phyloP scores from a whole-genome alignment of 192 early-diverging fungal species.

The Gamsiella multidivaricata region DNA sequence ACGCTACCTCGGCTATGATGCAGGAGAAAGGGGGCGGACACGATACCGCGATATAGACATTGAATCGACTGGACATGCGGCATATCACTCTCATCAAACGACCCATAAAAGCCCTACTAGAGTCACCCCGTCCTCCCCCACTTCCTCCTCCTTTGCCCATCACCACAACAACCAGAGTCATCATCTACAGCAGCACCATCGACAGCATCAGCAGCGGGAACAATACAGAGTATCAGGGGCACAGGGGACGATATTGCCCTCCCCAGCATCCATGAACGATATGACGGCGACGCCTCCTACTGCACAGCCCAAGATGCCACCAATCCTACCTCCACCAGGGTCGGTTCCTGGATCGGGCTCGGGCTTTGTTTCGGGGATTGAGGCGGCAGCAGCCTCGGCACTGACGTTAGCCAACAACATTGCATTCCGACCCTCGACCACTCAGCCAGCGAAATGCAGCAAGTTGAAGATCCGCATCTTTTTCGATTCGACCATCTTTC shows the following conservation, averaged over 20 bases:
- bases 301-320: slow-evolving; percentile 23
- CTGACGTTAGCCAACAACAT: slow-evolving; percentile 54
- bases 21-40: slow-evolving; percentile 17
- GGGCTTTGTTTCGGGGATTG: slow-evolving; percentile 51
- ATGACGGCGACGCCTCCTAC: background rate
- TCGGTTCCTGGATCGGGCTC: slow-evolving; percentile 38
- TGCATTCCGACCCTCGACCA: slow-evolving; percentile 65
- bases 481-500: slow-evolving; percentile 69
- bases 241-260: too few relatives aligned
- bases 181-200: background rate
- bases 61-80: slow-evolving; percentile 2
- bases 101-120: background rate
- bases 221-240: background rate
- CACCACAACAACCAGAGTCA: background rate
- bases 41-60: slow-evolving; percentile 1
- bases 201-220: slow-evolving; percentile 6
- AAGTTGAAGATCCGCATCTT: slow-evolving; percentile 69
- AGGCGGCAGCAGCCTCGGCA: slow-evolving; percentile 41
- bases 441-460: slow-evolving; percentile 65
- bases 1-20: slow-evolving; percentile 12
- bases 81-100: background rate
- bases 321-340: slow-evolving; percentile 40
- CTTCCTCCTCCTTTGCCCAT: background rate
- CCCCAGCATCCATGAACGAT: slow-evolving; percentile 1
- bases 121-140: slow-evolving; percentile 2